Evolutionary conservation across 2,329 filamentous ascomycete species (phyloP).

Genomic region (Pseudogymnoascus sp.): DNA sequence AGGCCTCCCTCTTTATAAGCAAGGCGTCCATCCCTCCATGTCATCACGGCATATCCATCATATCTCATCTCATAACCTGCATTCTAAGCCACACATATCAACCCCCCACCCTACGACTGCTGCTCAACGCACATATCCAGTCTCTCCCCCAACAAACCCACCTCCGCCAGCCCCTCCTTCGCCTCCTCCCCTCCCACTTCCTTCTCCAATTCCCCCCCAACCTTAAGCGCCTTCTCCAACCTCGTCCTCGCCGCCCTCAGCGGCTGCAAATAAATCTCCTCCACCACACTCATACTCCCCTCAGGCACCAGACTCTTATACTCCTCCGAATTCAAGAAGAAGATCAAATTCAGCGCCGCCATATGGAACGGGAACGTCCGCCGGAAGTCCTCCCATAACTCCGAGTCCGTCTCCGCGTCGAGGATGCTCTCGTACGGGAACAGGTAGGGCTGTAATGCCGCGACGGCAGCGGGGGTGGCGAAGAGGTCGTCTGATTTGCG

Average conservation of each 20-base stretch:
- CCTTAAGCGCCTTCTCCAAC: conserved; percentile 17
- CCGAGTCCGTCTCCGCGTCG: conserved; percentile 32
- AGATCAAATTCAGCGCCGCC: conserved; percentile 50
- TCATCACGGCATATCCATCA: background rate
- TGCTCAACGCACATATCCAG: conserved; percentile 6
- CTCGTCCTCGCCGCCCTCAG: conserved; percentile 36
- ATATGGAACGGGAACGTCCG: conserved; percentile 46
- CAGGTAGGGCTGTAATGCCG: conserved; percentile 51
- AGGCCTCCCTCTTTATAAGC: background rate
- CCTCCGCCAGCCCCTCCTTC: conserved; percentile 28
- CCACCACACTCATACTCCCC: conserved; percentile 48
- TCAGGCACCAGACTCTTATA: conserved; percentile 43
- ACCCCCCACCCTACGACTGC: background rate
- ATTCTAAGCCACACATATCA: background rate
- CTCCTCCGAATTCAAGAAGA: conserved; percentile 40
- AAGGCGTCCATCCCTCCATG: background rate
- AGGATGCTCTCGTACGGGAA: conserved; percentile 49
- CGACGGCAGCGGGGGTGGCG: conserved; percentile 44
- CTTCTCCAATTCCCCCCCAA: background rate
- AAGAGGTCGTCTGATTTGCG: conserved; percentile 35
- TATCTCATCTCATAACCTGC: background rate
- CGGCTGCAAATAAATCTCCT: conserved; percentile 50
- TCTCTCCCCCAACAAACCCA: conserved; percentile 30
- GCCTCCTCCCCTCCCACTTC: background rate
- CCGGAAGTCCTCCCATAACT: conserved; percentile 43